Base-by-base conservation (phyloP, 139 green algal species). In the Chlorokybus atmophyticus region DNA sequence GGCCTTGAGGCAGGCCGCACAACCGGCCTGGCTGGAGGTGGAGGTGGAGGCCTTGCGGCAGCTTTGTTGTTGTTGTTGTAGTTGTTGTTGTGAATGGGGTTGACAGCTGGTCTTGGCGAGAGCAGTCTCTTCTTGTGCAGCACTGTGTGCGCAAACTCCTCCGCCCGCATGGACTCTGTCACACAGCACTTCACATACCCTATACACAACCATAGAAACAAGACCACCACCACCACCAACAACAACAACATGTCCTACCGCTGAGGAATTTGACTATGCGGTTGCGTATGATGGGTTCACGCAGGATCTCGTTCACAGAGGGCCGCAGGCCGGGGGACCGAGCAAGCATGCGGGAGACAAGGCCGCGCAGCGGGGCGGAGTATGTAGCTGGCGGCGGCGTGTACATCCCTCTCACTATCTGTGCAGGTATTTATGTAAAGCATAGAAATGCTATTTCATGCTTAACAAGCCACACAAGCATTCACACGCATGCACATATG, bases 291-390 rank as follows among this genome's bases (percentile, higher is more conserved):
- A 57, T 26, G 21, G 50, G 7, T 19, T n/a, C 5, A 26, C 27
- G 44, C 44, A 52, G 44, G 44, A 52, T 24, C 14, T 21, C n/a
- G 14, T 21, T 29, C n/a, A 52, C 44, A 23, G 7, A 8, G 14
- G 81, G 78, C 2, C 81, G 70, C 44, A 27, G 23, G 30, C 31
- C 35, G 38, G 71, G 70, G 60, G 81, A 63, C 28, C 74, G 51
- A 3, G 51, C 67, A 2, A 88, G 61, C 64, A 85, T 80, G 28
- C 28, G 44, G 35, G 62, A 60, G 24, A 84, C 64, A 23, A 87
- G 57, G 47, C 79, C 72, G 0, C 73, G 54, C 48, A 87, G 57
- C 24, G 75, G 73, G 31, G 41, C 41, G 50, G 23, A 40, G 51
- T 67, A 67, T 24, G 10, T 21, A 6, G 44, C 6, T 23, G 35